Evolutionary conservation across 257 asterid species (phyloP).

Genomic region (Nicotiana attenuata): DNA sequence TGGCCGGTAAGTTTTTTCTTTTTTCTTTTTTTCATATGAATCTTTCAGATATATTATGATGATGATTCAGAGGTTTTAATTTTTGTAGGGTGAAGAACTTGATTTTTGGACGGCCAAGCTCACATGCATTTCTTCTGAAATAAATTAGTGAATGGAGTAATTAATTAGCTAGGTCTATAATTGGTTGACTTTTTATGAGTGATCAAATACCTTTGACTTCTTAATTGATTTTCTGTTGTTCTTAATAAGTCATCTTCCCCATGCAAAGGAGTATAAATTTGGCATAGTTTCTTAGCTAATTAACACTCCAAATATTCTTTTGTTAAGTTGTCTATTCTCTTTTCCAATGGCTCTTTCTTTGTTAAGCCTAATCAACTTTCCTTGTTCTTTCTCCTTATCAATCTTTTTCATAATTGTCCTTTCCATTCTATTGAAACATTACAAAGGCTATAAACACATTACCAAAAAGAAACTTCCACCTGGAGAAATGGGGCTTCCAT

Average conservation of each 20-base stretch:
- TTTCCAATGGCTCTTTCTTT: slow-evolving; percentile 25
- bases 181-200: slow-evolving; percentile 10
- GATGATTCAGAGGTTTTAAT: slow-evolving; percentile 4
- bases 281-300: neutral
- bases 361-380: neutral
- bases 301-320: neutral
- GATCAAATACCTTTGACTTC: slow-evolving; percentile 14
- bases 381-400: slow-evolving; percentile 20
- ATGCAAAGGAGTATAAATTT: slow-evolving; percentile 26
- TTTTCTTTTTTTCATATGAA: slow-evolving; percentile 13
- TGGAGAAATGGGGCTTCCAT: slow-evolving; percentile 72
- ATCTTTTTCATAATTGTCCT: slow-evolving; percentile 17
- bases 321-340: neutral
- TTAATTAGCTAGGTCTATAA: neutral
- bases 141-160: neutral
- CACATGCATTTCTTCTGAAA: slow-evolving; percentile 36
- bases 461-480: slow-evolving; percentile 53
- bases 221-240: neutral
- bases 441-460: slow-evolving; percentile 12
- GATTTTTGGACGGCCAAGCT: slow-evolving; percentile 7
- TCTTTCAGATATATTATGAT: slow-evolving; percentile 16
- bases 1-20: slow-evolving; percentile 4
- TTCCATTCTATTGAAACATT: slow-evolving; percentile 22
- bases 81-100: slow-evolving; percentile 9
- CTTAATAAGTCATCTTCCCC: slow-evolving; percentile 8